Evolutionary conservation across 805 yeast species (phyloP).

Genomic region (Pichia nanzhaoensis): DNA sequence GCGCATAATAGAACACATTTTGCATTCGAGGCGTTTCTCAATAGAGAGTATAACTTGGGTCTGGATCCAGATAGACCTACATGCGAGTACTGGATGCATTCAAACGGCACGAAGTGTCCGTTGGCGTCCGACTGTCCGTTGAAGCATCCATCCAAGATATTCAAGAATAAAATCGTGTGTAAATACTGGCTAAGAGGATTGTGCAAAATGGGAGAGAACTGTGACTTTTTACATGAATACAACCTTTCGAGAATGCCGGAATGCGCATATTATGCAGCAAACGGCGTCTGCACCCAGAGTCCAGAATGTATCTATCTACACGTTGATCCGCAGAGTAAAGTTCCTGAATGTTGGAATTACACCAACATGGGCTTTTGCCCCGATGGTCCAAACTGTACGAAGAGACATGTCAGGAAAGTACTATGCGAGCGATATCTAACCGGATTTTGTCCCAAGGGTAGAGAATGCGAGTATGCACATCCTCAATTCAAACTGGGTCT

Average conservation of each 20-base stretch:
- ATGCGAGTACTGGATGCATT: conserved; percentile 64
- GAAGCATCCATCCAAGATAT: conserved; percentile 62
- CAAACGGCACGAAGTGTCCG: conserved; percentile 62
- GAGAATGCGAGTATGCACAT: conserved; percentile 72
- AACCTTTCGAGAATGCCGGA: conserved; percentile 95
- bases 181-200: conserved; percentile 98
- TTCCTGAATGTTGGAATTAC: conserved; percentile 84
- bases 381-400: conserved; percentile 79
- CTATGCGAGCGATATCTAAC: conserved; percentile 75
- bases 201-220: conserved; percentile 92
- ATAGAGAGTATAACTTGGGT: conserved; percentile 74
- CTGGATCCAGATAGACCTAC: conserved; percentile 85
- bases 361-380: conserved; percentile 82
- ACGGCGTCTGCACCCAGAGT: conserved; percentile 82
- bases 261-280: conserved; percentile 78
- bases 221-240: conserved; percentile 94
- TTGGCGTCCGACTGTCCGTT: conserved; percentile 79
- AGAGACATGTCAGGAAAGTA: conserved; percentile 69
- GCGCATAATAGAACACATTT: conserved; percentile 16
- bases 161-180: conserved; percentile 79
- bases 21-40: conserved; percentile 77
- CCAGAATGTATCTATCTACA: conserved; percentile 93
- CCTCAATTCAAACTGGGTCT: conserved; percentile 56
- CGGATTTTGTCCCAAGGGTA: conserved; percentile 92
- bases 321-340: conserved; percentile 79